A percentile compares a stretch with the other conserved stretches of the same genome.
Evolutionary conservation across 805 yeast genomes (phyloP).

Genomic region (Starmerella bombicola): DNA sequence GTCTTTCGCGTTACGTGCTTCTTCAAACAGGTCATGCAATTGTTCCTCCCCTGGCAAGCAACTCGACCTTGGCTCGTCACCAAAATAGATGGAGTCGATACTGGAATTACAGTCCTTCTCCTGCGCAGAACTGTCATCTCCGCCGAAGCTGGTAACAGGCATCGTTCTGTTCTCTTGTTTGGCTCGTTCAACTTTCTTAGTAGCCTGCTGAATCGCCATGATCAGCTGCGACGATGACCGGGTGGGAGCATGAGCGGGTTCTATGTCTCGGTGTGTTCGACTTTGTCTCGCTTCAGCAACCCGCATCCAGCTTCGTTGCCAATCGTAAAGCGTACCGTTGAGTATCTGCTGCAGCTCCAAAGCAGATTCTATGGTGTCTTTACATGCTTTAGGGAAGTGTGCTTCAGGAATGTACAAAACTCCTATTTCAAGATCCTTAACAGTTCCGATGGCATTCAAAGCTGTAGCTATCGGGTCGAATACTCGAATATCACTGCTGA

Average conservation of each 20-base stretch:
- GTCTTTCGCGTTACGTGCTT: slow-evolving; percentile 17
- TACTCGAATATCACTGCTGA: slow-evolving; percentile 6
- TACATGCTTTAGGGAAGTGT: slow-evolving; percentile 3
- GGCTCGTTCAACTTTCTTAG: not conserved
- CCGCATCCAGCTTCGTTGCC: slow-evolving; percentile 17
- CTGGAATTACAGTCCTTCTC: no score
- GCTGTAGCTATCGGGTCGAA: slow-evolving; percentile 12
- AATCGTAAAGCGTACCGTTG: slow-evolving; percentile 17
- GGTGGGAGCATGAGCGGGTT: not conserved
- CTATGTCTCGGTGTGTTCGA: slow-evolving; percentile 5
- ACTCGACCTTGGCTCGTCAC: not conserved
- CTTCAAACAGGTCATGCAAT: slow-evolving; percentile 11
- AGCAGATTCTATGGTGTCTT: not conserved
- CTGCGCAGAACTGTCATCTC: not conserved
- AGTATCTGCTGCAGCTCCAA: slow-evolving; percentile 14
- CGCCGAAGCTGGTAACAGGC: not conserved
- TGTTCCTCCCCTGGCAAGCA: not conserved
- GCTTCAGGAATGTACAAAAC: slow-evolving; percentile 15
- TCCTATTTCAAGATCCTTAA: slow-evolving; percentile 12
- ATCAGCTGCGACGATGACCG: slow-evolving; percentile 16
- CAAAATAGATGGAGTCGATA: not conserved
- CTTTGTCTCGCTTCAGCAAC: slow-evolving; percentile 13
- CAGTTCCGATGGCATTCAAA: slow-evolving; percentile 12
- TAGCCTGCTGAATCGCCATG: slow-evolving; percentile 8
- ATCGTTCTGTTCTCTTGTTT: not conserved